phyloP scores from a whole-genome alignment of 1,284 basidiomycete species.

The Ustilago vetiveriae region DNA sequence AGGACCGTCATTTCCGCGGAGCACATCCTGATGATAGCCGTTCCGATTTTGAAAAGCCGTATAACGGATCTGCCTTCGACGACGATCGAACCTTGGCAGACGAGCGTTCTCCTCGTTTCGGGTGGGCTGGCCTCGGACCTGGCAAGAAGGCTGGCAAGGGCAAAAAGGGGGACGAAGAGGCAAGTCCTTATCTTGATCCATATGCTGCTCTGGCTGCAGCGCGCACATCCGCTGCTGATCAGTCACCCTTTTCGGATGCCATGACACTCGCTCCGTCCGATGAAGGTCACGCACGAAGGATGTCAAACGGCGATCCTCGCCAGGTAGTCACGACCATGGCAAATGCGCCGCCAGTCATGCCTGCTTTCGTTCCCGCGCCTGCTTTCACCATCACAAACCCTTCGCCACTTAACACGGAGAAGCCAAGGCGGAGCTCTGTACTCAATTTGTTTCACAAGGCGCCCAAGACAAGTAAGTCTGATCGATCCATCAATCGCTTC shows the following conservation, averaged over 20 bases:
- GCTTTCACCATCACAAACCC: constrained; percentile 34
- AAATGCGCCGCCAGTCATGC: constrained; percentile 2
- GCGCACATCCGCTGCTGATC: not conserved
- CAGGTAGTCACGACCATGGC: constrained; percentile 19
- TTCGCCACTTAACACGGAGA: constrained; percentile 30
- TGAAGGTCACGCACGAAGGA: constrained; percentile 12
- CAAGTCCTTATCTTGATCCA: constrained; percentile 45
- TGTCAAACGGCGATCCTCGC: constrained; percentile 7
- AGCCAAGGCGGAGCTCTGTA: constrained; percentile 27
- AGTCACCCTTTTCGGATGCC: constrained; percentile 42
- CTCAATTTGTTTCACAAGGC: constrained; percentile 23
- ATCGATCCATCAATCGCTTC: constrained; percentile 21
- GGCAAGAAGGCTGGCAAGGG: constrained; percentile 23
- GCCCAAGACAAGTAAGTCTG: constrained; percentile 13
- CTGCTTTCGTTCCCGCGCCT: constrained; percentile 7
- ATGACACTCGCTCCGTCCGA: constrained; percentile 38
- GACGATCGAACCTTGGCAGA: constrained; percentile 53
- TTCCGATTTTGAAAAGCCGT: constrained; percentile 28
- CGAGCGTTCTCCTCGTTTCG: constrained; percentile 33
- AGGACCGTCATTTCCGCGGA: constrained; percentile 43
- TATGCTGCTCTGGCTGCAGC: constrained; percentile 10
- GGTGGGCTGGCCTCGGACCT: constrained; percentile 24
- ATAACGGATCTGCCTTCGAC: constrained; percentile 12
- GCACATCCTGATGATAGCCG: constrained; percentile 15
- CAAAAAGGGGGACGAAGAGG: constrained; percentile 24